Conservation (phyloP, 768 basidiomycete genomes). For the Rhodotorula taiwanensis region DNA sequence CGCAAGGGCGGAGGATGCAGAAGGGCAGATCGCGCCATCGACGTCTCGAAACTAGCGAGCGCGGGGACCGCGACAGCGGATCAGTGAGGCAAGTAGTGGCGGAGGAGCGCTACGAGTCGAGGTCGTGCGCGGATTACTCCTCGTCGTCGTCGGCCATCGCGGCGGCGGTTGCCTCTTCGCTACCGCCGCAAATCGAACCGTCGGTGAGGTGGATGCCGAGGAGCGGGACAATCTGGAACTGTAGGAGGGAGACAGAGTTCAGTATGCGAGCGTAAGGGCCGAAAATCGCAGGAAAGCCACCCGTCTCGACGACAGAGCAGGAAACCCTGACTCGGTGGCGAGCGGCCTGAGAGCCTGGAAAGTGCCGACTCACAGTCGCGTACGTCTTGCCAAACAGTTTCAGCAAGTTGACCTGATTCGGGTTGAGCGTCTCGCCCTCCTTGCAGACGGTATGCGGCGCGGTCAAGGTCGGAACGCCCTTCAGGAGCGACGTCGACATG, state of each 20-base stretch:
- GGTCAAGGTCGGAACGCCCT: constrained; percentile 76
- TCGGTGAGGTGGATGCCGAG: constrained; percentile 33
- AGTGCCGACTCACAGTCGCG: constrained; percentile 59
- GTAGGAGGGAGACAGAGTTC: background rate
- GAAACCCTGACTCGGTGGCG: too few species aligned
- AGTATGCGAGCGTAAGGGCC: background rate
- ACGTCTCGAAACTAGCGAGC: too few species aligned
- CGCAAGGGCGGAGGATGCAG: too few species aligned
- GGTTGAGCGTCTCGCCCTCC: constrained; percentile 66
- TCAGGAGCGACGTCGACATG: constrained; percentile 67
- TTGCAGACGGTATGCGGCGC: constrained; percentile 74
- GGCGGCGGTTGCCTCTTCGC: background rate
- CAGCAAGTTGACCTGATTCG: constrained; percentile 84
- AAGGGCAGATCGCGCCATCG: too few species aligned
- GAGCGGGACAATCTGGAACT: constrained; percentile 36
- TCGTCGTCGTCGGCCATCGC: constrained; percentile 6
- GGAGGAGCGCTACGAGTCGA: too few species aligned
- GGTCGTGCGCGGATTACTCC: constrained; percentile 4
- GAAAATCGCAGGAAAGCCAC: too few species aligned
- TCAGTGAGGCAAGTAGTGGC: background rate
- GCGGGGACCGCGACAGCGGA: background rate
- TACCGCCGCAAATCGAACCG: constrained; percentile 23
- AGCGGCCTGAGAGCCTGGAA: too few species aligned
- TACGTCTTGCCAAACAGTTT: constrained; percentile 85
- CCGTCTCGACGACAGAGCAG: too few species aligned